A percentile compares a stretch with the other conserved stretches of the same genome.
phyloP scores from a whole-genome alignment of 2,329 filamentous ascomycete species.

The Lecanicillium sp. region DNA sequence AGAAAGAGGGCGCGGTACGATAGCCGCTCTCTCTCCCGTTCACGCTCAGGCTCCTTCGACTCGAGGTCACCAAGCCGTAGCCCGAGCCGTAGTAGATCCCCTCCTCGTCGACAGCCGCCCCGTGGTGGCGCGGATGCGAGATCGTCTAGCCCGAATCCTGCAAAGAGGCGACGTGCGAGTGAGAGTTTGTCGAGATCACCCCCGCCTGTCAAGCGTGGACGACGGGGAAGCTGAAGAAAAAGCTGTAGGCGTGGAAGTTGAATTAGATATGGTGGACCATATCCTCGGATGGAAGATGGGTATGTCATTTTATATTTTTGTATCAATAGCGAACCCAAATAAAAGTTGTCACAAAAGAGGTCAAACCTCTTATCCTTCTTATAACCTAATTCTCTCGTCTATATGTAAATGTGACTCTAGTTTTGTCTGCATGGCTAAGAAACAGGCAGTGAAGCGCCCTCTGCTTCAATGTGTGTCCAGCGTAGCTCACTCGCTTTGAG shows the following conservation, averaged over 20 bases:
- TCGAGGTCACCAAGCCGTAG: slow-evolving; percentile 5
- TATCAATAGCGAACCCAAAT: slow-evolving; percentile 5
- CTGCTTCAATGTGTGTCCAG: slow-evolving; percentile 13
- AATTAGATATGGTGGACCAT: slow-evolving; percentile 5
- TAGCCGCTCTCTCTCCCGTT: neutral
- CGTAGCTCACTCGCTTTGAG: slow-evolving; percentile 6
- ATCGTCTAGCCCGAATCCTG: slow-evolving; percentile 18
- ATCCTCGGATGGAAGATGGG: slow-evolving; percentile 6
- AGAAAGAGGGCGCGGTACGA: slow-evolving; percentile 2
- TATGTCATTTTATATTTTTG: slow-evolving; percentile 3
- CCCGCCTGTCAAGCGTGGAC: slow-evolving; percentile 22
- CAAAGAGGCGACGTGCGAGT: slow-evolving; percentile 12
- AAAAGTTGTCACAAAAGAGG: too few species aligned
- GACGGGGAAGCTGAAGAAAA: slow-evolving; percentile 18
- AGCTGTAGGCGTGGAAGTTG: neutral
- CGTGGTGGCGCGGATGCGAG: neutral
- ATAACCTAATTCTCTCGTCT: too few species aligned
- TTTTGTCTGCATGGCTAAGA: too few species aligned
- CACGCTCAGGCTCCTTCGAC: slow-evolving; percentile 2
- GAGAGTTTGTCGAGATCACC: slow-evolving; percentile 23
- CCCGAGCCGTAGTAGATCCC: slow-evolving; percentile 2
- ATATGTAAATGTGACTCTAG: too few species aligned
- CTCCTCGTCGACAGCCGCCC: neutral
- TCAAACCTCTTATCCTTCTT: too few species aligned
- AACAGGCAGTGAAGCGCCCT: slow-evolving; percentile 4